Evolutionary conservation across 345 rosid species (phyloP).

Genomic region (Erysimum cheiranthoides): DNA sequence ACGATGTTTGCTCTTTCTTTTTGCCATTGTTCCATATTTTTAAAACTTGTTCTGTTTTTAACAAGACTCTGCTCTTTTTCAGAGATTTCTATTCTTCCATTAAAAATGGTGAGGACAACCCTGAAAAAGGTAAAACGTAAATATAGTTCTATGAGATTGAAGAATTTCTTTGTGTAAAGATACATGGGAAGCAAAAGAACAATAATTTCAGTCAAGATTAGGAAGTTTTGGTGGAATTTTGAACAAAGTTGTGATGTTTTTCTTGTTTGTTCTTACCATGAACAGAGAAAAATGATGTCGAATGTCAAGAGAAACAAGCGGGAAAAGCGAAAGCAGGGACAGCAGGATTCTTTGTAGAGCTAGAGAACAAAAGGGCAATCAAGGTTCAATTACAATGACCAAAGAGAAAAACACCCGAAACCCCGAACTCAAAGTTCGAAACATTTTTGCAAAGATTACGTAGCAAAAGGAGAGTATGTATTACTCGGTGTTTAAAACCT

Average conservation of each 20-base stretch:
- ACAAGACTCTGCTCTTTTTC: background rate
- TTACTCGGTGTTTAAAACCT: constrained; percentile 11
- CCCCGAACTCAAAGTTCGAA: constrained; percentile 31
- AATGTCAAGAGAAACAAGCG: constrained; percentile 38
- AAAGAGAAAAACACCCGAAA: constrained; percentile 32
- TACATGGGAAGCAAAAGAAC: background rate
- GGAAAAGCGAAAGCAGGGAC: constrained; percentile 59
- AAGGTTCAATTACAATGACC: constrained; percentile 58
- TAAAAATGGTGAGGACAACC: constrained; percentile 30
- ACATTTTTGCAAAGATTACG: constrained; percentile 19
- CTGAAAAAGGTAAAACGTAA: constrained; percentile 43
- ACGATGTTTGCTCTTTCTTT: constrained; percentile 21
- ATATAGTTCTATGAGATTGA: background rate
- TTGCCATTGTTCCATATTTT: background rate
- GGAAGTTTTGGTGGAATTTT: background rate
- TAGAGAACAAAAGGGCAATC: constrained; percentile 73
- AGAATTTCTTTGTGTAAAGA: background rate
- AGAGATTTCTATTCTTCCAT: constrained; percentile 44
- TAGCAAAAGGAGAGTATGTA: constrained; percentile 18
- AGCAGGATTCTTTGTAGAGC: constrained; percentile 61
- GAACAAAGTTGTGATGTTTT: background rate
- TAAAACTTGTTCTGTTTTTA: background rate
- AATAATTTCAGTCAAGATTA: background rate
- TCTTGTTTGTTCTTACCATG: background rate
- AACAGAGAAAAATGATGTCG: constrained; percentile 49